Percentiles rank a stretch among this genome's conserved stretches.
Conservation (phyloP, 306 rosid genomes). For the Medicago arabica region DNA sequence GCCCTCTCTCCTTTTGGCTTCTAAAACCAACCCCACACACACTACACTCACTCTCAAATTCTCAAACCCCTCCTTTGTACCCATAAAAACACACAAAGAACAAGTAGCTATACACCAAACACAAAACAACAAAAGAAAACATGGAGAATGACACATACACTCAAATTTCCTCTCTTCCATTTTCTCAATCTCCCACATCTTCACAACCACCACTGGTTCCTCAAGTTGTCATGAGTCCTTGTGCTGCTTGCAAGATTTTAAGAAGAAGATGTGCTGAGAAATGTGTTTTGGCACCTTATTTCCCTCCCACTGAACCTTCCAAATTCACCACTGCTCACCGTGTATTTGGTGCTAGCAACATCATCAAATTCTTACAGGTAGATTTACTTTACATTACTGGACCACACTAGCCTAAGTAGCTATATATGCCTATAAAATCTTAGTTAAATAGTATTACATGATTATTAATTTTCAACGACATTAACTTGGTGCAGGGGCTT, state of each 20-base stretch:
- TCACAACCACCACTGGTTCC: constrained; percentile 21
- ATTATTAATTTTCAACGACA: neutral
- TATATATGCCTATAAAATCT: neutral
- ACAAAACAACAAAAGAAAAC: constrained; percentile 32
- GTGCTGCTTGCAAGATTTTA: constrained; percentile 91
- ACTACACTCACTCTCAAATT: neutral
- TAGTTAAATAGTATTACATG: neutral
- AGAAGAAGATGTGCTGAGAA: constrained; percentile 84
- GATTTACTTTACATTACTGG: neutral
- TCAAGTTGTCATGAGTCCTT: constrained; percentile 67
- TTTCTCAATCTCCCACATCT: constrained; percentile 45
- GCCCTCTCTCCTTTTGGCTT: constrained; percentile 21
- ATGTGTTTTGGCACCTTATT: constrained; percentile 92
- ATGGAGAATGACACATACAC: constrained; percentile 55
- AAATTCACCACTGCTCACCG: constrained; percentile 91
- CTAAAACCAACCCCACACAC: constrained; percentile 48
- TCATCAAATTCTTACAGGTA: constrained; percentile 96
- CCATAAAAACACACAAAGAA: constrained; percentile 5
- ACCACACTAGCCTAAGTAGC: neutral
- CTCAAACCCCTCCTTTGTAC: neutral
- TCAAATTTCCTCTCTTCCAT: neutral
- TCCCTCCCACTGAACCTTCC: constrained; percentile 91
- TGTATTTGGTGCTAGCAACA: constrained; percentile 94
- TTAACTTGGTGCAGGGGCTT: too few relatives aligned
- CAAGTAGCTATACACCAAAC: neutral